Conservation (phyloP, 768 basidiomycete genomes). For the Suillus fuscotomentosus region DNA sequence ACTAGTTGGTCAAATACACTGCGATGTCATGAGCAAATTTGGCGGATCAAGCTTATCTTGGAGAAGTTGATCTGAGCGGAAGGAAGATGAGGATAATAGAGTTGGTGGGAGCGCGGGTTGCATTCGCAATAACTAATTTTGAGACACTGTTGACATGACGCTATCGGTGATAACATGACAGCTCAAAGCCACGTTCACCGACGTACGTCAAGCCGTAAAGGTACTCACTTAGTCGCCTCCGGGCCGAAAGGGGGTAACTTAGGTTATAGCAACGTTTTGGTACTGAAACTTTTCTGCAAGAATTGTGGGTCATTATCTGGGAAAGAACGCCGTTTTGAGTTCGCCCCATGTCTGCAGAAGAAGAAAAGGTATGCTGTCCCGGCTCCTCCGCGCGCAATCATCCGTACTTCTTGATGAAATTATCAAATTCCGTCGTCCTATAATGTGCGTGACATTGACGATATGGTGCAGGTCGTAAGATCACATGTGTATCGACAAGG, state of each 20-base stretch:
- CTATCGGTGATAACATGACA: slow-evolving; percentile 5
- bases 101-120: slow-evolving; percentile 6
- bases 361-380: not conserved
- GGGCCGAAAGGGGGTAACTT: slow-evolving; percentile 5
- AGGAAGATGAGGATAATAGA: slow-evolving; percentile 12
- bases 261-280: slow-evolving; percentile 13
- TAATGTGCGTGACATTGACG: slow-evolving; percentile 24
- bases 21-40: not conserved
- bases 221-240: slow-evolving; percentile 2
- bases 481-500: slow-evolving; percentile 13
- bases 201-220: slow-evolving; percentile 1
- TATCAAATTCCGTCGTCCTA: slow-evolving; percentile 27
- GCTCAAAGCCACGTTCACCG: slow-evolving; percentile 7
- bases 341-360: slow-evolving; percentile 13
- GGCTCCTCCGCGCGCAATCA: slow-evolving; percentile 8
- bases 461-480: slow-evolving; percentile 17
- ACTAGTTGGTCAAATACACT: not conserved
- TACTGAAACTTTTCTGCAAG: slow-evolving; percentile 18
- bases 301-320: slow-evolving; percentile 22
- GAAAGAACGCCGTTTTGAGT: slow-evolving; percentile 33
- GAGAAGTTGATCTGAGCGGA: slow-evolving; percentile 13
- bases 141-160: slow-evolving; percentile 5
- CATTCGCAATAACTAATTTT: not conserved
- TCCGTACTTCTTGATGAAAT: slow-evolving; percentile 25
- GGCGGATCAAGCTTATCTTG: slow-evolving; percentile 13